Evolutionary conservation across 352 stramenopile species (phyloP).

Genomic region (Globisporangium alternatum): DNA sequence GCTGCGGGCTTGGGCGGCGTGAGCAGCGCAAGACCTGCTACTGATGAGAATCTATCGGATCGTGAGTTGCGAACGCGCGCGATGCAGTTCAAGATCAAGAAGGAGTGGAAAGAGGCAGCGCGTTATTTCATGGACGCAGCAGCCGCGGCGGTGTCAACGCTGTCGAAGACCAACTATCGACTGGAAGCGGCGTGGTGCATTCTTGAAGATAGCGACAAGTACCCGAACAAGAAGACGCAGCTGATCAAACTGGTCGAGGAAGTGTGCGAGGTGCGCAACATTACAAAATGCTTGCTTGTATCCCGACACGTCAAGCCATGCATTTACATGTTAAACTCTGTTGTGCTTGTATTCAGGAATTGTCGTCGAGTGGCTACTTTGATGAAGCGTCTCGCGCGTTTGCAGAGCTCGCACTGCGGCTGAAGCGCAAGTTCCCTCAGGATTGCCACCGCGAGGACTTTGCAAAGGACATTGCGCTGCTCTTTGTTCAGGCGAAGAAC

Average conservation of each 20-base stretch:
- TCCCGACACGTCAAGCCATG: neutral
- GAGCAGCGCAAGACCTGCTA: slow-evolving; percentile 12
- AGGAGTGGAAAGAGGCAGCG: slow-evolving; percentile 62
- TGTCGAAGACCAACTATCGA: slow-evolving; percentile 50
- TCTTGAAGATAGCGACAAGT: slow-evolving; percentile 47
- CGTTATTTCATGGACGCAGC: slow-evolving; percentile 54
- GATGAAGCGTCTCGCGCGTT: slow-evolving; percentile 63
- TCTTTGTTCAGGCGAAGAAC: slow-evolving; percentile 58
- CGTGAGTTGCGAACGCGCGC: slow-evolving; percentile 54
- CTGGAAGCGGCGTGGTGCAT: slow-evolving; percentile 67
- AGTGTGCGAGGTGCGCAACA: slow-evolving; percentile 40
- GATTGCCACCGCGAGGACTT: slow-evolving; percentile 38
- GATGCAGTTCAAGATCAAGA: slow-evolving; percentile 66
- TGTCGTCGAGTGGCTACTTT: slow-evolving; percentile 56
- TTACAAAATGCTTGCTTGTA: neutral
- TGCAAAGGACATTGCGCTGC: slow-evolving; percentile 34
- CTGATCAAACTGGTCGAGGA: slow-evolving; percentile 39
- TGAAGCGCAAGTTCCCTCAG: slow-evolving; percentile 59
- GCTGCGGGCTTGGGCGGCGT: slow-evolving; percentile 4
- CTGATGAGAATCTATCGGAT: slow-evolving; percentile 32
- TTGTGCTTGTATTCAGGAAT: slow-evolving; percentile 23
- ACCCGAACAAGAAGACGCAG: slow-evolving; percentile 34
- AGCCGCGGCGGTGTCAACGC: slow-evolving; percentile 26
- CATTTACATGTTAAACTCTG: no score
- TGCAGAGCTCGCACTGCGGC: slow-evolving; percentile 49